Base-by-base conservation (phyloP, 2,329 filamentous ascomycete genomes). In the Zelopaecilomyces penicillatus region DNA sequence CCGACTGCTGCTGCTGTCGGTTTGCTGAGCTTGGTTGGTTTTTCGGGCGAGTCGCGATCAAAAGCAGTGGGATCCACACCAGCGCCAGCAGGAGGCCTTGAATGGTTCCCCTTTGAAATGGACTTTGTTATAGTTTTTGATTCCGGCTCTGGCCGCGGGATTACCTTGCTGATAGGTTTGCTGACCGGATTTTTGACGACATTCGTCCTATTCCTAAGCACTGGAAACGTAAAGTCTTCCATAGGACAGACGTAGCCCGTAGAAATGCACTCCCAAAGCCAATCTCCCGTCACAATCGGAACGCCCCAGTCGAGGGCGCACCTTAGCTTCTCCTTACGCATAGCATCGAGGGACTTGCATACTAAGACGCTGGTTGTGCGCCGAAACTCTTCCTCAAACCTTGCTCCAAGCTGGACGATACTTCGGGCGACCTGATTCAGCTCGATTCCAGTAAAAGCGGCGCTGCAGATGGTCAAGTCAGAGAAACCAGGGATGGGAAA, bases 201-300 rank as follows among this genome's bases (percentile, higher is more conserved):
- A 19, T 7, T 36, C 26, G 34, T 11, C 6, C 6, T 7, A 36
- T 66, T 60, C 41, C 61, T 64, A 29, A 78, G 55, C 48, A 74
- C 69, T 0, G 70, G 62, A 44, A 74, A 77, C 45, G 76, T 56
- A 42, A 65, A 78, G 5, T 61, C 53, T 34, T 70, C 65, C 37
- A 72, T 60, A 1, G 75, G 70, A 3, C 69, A 61, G 4, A 67
- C 64, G 49, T 54, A 67, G 5, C 77, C 77, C 0, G 68, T 76
- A 56, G 73, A 70, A 41, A 96, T 80, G 52, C 85, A 93, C 42
- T 83, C 76, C 82, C 86, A 93, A 3, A 98, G 70, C 93, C 93
- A 98, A 26, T 83, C 78, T 12, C 80, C 78, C 6, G 76, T 76
- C 8, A 97, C 85, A n/a, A 91, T 80, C 2, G 89, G 87, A 8